A percentile compares a stretch with the other conserved stretches of the same genome.
These are phyloP conservation scores for Fusarium globosum DNA, from an alignment of 2,329 filamentous ascomycete species.

Conservation along the genomic window DNA sequence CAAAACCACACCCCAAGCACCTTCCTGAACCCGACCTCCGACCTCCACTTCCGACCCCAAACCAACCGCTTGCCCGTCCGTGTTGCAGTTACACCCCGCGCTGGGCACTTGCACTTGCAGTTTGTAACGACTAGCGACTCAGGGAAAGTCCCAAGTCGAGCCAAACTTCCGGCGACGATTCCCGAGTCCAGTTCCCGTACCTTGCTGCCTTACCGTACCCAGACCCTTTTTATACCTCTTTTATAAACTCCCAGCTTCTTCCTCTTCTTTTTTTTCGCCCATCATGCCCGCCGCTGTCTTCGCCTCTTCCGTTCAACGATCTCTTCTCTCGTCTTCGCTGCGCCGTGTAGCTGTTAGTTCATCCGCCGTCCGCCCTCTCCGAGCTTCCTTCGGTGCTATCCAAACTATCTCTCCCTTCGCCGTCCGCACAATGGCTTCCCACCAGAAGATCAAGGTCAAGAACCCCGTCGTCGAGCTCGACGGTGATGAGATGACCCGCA, in stretches of 20 bases:
- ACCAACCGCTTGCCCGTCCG: slow-evolving; percentile 25
- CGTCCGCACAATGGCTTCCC: slow-evolving; percentile 71
- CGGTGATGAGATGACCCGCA: slow-evolving; percentile 95
- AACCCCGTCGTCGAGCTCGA: slow-evolving; percentile 98
- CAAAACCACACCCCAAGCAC: slow-evolving; percentile 25
- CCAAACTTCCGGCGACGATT: slow-evolving; percentile 39
- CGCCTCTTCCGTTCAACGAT: slow-evolving; percentile 46
- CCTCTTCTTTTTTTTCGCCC: slow-evolving; percentile 38
- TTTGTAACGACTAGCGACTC: background rate
- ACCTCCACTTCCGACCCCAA: slow-evolving; percentile 33
- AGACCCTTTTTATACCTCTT: slow-evolving; percentile 40
- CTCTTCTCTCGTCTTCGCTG: slow-evolving; percentile 47
- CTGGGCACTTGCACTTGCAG: slow-evolving; percentile 28
- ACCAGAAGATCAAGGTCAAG: slow-evolving; percentile 97
- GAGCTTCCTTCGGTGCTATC: slow-evolving; percentile 59
- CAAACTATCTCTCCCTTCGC: slow-evolving; percentile 66
- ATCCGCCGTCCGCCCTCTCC: slow-evolving; percentile 48
- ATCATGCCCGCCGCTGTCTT: slow-evolving; percentile 46
- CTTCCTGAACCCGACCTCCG: slow-evolving; percentile 23
- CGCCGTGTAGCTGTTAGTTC: slow-evolving; percentile 45
- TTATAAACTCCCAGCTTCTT: slow-evolving; percentile 40
- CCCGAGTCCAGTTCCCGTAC: slow-evolving; percentile 36
- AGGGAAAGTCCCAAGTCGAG: slow-evolving; percentile 8
- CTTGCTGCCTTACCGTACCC: slow-evolving; percentile 10
- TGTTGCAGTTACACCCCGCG: slow-evolving; percentile 20